Conservation (phyloP, 163 green algal genomes). For the Chloroidium sp. region DNA sequence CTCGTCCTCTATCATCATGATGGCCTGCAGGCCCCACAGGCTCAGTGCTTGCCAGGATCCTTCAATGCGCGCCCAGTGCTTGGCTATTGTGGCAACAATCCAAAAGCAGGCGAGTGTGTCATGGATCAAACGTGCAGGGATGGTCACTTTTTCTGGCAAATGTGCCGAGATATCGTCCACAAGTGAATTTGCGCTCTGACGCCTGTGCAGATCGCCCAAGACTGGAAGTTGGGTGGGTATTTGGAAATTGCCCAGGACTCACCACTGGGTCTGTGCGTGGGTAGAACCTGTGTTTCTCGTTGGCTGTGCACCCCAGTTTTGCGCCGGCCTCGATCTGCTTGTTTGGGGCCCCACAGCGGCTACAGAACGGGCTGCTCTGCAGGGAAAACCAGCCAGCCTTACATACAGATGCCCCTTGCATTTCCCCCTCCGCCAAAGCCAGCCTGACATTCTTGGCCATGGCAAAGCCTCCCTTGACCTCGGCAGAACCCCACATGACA, state of each 20-base stretch:
- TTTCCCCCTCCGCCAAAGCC: no score
- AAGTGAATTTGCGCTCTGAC: no score
- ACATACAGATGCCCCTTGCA: no score
- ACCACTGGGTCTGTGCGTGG: constrained; percentile 77
- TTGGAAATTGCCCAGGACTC: constrained; percentile 1
- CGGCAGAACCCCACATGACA: no score
- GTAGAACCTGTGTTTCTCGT: constrained; percentile 54
- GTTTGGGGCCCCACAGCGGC: constrained; percentile 50
- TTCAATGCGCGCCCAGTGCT: neutral
- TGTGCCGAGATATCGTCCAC: no score
- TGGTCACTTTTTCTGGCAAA: neutral
- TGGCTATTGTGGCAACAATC: neutral
- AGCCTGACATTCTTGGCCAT: no score
- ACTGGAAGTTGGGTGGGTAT: no score
- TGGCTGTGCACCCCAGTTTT: constrained; percentile 47
- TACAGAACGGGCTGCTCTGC: constrained; percentile 64
- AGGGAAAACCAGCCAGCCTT: neutral
- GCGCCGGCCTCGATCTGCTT: constrained; percentile 44
- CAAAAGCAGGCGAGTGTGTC: neutral
- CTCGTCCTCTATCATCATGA: constrained; percentile 47
- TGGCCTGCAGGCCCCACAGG: constrained; percentile 15
- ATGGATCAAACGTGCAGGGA: neutral
- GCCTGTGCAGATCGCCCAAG: no score
- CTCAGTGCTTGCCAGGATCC: no score
- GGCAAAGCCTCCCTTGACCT: no score